Conservation (phyloP, 331 rosid genomes). For the Stylosanthes scabra region DNA sequence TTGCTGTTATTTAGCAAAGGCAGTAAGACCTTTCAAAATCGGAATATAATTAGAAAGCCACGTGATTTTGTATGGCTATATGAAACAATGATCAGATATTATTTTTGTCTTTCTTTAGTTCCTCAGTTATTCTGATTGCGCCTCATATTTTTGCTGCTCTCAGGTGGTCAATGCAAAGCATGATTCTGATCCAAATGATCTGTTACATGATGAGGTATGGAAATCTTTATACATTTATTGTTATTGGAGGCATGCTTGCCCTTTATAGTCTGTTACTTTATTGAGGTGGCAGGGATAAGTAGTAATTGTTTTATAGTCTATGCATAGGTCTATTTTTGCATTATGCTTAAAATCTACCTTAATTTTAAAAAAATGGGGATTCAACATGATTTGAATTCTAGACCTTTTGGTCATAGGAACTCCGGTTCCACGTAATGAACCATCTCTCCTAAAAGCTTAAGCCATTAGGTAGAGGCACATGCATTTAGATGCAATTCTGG, state of each 20-base stretch:
- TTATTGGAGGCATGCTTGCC: neutral
- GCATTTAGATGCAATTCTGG: neutral
- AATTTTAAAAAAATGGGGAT: too few species aligned
- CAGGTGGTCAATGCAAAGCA: constrained; percentile 56
- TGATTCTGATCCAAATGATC: constrained; percentile 45
- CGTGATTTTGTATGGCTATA: neutral
- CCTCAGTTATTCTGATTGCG: neutral
- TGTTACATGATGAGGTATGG: constrained; percentile 56
- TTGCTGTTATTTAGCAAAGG: constrained; percentile 9
- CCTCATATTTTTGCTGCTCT: constrained; percentile 35
- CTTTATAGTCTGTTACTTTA: neutral
- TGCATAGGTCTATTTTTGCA: neutral
- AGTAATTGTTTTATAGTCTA: neutral
- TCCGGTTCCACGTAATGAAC: too few species aligned
- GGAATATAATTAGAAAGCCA: constrained; percentile 14
- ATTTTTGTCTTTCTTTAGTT: too few species aligned
- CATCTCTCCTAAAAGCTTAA: too few species aligned
- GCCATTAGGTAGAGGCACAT: too few species aligned
- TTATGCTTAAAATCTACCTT: too few species aligned
- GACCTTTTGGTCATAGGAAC: neutral
- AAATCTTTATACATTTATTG: constrained; percentile 2
- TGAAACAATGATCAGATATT: neutral
- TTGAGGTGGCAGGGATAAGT: neutral
- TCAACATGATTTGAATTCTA: neutral
- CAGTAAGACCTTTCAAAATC: constrained; percentile 3